A percentile compares a stretch with the other conserved stretches of the same genome.
Evolutionary conservation across 164 flowering plant species (phyloP).

Genomic region (Paratinospora sagittata): DNA sequence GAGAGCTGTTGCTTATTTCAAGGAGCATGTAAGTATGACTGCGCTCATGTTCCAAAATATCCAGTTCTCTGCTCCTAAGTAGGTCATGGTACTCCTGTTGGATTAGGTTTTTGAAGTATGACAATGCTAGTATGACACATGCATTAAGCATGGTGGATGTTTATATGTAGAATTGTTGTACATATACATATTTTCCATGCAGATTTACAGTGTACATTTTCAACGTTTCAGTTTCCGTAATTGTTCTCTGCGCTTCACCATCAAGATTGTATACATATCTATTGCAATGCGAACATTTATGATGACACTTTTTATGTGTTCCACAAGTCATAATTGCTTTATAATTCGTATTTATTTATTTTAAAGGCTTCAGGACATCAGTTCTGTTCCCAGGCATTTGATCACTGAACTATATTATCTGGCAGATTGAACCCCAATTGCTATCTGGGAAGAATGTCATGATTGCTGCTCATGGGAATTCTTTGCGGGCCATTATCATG

Average conservation of each 20-base stretch:
- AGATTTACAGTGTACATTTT: no score
- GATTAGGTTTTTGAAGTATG: no score
- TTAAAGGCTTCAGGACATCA: neutral
- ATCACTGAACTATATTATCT: slow-evolving; percentile 8
- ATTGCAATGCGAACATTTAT: neutral
- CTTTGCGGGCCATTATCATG: slow-evolving; percentile 96
- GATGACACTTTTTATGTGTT: neutral
- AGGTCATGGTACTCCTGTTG: no score
- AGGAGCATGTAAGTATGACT: slow-evolving; percentile 46
- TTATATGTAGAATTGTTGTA: no score
- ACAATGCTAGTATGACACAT: no score
- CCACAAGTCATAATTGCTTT: neutral
- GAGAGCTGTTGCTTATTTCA: slow-evolving; percentile 97
- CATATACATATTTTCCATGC: no score
- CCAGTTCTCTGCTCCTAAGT: no score
- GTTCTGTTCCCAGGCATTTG: slow-evolving; percentile 15
- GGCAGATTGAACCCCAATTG: slow-evolving; percentile 88
- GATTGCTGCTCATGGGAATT: slow-evolving; percentile 99
- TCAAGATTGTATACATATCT: neutral
- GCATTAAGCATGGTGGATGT: no score
- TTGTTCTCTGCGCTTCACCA: neutral
- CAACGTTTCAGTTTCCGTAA: no score
- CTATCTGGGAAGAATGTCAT: slow-evolving; percentile 77
- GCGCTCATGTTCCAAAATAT: neutral
- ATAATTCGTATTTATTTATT: neutral